Conservation (phyloP, 768 basidiomycete species). For the Russula olivacea region DNA sequence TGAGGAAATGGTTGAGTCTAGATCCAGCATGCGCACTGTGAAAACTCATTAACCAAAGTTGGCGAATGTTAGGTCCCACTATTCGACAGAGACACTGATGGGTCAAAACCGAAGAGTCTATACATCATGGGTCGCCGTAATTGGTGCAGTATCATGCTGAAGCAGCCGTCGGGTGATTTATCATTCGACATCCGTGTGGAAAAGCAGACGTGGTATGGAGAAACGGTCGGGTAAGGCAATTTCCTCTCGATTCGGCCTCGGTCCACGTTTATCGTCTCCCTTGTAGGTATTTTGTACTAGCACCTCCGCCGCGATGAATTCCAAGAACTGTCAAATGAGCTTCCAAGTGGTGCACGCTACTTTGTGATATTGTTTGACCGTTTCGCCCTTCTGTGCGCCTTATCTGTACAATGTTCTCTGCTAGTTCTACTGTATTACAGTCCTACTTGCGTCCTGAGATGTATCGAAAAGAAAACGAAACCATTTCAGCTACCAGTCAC, state of each 20-base stretch:
- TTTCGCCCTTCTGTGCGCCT: not conserved
- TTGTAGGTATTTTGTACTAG: constrained; percentile 28
- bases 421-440: constrained; percentile 10
- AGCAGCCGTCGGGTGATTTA: constrained; percentile 53
- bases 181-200: constrained; percentile 85
- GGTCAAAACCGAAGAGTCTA: constrained; percentile 65
- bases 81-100: constrained; percentile 73
- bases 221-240: constrained; percentile 66
- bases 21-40: not conserved
- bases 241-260: not conserved
- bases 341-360: not conserved
- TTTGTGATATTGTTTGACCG: not conserved
- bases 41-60: not conserved
- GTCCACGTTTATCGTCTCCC: not conserved
- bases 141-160: constrained; percentile 71
- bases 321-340: constrained; percentile 7
- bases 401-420: constrained; percentile 6
- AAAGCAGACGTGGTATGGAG: constrained; percentile 72
- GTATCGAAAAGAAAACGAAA: no score
- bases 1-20: constrained; percentile 63
- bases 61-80: constrained; percentile 58
- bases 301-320: constrained; percentile 32
- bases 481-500: not conserved
- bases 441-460: not conserved
- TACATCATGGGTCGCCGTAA: constrained; percentile 86